phyloP scores from a whole-genome alignment of 768 basidiomycete genomes.

The Symmetrospora coprosmae region DNA sequence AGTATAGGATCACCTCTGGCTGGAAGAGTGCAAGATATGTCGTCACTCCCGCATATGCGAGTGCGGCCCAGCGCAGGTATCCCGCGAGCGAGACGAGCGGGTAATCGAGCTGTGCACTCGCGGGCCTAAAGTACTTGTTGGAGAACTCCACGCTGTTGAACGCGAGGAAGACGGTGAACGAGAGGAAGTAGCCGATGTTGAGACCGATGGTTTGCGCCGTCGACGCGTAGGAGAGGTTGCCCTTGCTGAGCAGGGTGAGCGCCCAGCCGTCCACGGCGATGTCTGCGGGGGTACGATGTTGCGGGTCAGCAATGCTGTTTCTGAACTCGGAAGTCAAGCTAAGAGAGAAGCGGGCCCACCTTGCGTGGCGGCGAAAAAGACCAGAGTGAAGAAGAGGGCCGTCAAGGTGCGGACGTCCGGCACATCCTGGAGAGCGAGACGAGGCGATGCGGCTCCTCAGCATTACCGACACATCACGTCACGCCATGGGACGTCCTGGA shows the following conservation, averaged over 20 bases:
- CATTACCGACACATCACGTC: conserved; percentile 7
- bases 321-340: conserved; percentile 39
- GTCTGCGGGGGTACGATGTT: conserved; percentile 73
- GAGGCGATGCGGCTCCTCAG: not conserved
- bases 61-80: conserved; percentile 74
- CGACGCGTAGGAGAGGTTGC: conserved; percentile 87
- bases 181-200: conserved; percentile 86
- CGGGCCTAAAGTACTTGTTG: conserved; percentile 42
- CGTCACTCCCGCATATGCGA: conserved; percentile 70
- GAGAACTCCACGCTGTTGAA: conserved; percentile 87
- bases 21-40: conserved; percentile 74
- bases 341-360: conserved; percentile 44
- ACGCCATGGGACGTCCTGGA: conserved; percentile 29
- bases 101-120: conserved; percentile 35
- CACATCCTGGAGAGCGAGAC: conserved; percentile 48
- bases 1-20: conserved; percentile 53
- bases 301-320: too few species aligned
- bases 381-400: conserved; percentile 68
- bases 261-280: conserved; percentile 81
- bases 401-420: conserved; percentile 67
- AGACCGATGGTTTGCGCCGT: conserved; percentile 96
- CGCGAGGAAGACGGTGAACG: conserved; percentile 87
- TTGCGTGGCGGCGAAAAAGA: conserved; percentile 93
- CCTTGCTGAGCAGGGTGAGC: conserved; percentile 58
- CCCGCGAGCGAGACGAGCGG: conserved; percentile 48